Percentiles rank a stretch among this genome's conserved stretches.
These are phyloP conservation scores for Plantago elongata DNA, from an alignment of 257 asterid genomes.

Conservation along the genomic window DNA sequence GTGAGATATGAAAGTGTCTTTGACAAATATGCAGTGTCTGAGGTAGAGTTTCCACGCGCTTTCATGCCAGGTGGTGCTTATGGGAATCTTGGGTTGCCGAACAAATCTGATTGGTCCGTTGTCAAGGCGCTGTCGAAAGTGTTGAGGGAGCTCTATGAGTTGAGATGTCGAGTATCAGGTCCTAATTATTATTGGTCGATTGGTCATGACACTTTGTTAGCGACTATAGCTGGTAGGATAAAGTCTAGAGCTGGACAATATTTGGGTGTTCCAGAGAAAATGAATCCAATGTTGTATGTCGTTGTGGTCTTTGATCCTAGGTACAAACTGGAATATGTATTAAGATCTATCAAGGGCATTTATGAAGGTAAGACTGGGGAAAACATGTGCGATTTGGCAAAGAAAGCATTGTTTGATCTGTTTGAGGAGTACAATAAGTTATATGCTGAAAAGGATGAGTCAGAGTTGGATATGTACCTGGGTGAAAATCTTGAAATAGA, in stretches of 20 bases:
- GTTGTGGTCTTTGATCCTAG: constrained; percentile 7
- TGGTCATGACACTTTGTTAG: background rate
- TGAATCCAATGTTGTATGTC: constrained; percentile 9
- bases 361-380: constrained; percentile 6
- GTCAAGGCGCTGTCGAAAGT: background rate
- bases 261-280: constrained; percentile 6
- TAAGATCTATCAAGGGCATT: background rate
- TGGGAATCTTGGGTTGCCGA: constrained; percentile 3
- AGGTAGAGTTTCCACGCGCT: background rate
- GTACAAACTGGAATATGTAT: background rate
- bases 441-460: background rate
- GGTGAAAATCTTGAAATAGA: background rate
- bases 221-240: background rate
- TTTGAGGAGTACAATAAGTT: constrained; percentile 12
- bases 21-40: background rate
- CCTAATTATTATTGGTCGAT: background rate
- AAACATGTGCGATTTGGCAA: background rate
- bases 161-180: background rate
- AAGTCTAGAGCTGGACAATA: background rate
- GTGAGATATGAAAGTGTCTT: background rate
- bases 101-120: background rate
- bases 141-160: background rate
- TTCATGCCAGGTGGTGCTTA: background rate
- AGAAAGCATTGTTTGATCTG: constrained; percentile 4
- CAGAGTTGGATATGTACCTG: background rate